A percentile compares a stretch with the other conserved stretches of the same genome.
Evolutionary conservation across 331 rosid genomes (phyloP).

Genomic region (Malus hybrid): DNA sequence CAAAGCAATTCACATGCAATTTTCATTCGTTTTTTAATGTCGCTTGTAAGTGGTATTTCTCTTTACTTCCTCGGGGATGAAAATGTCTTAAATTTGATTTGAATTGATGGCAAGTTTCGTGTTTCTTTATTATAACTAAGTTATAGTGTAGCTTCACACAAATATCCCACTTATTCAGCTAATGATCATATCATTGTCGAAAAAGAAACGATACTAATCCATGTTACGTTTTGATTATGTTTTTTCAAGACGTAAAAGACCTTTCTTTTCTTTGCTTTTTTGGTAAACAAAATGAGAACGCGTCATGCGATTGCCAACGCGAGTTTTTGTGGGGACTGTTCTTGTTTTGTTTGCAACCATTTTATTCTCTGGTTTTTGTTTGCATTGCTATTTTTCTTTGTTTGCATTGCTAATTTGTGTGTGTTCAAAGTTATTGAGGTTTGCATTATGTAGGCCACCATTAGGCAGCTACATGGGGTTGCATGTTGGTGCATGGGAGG

Average conservation of each 20-base stretch:
- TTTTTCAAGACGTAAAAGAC: too few species aligned
- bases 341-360: neutral
- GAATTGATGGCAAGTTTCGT: too few species aligned
- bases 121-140: too few species aligned
- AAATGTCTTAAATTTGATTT: too few species aligned
- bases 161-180: too few species aligned
- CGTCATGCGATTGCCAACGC: neutral
- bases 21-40: too few species aligned
- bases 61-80: rapidly evolving
- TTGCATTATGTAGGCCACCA: neutral
- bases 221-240: too few species aligned
- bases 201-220: too few species aligned
- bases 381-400: constrained; percentile 1
- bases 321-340: neutral
- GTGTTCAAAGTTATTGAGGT: neutral
- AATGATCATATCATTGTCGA: too few species aligned
- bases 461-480: neutral
- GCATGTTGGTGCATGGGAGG: neutral
- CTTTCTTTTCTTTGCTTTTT: neutral
- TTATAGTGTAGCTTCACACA: too few species aligned
- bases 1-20: too few species aligned
- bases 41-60: too few species aligned
- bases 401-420: neutral
- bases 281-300: neutral
- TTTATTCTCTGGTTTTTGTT: constrained; percentile 25